Evolutionary conservation across 139 green algal species (phyloP).

Genomic region (Zygnema circumcarinatum): DNA sequence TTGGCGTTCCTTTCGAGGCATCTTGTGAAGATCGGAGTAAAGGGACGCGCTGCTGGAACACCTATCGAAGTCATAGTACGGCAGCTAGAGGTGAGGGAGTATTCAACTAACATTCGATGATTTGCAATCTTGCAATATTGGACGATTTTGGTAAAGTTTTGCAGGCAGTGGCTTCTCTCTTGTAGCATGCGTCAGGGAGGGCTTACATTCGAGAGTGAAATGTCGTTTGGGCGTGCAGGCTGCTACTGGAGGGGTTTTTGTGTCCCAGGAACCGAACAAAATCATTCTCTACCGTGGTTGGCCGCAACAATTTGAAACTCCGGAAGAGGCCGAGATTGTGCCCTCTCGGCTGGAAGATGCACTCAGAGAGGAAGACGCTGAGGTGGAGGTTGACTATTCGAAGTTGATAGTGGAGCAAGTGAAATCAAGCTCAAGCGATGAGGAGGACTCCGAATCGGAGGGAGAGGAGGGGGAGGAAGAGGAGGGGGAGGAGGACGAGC

Average conservation of each 20-base stretch:
- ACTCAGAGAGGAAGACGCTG: conserved; percentile 28
- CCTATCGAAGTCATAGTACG: conserved; percentile 9
- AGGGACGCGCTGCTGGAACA: conserved; percentile 11
- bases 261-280: conserved; percentile 44
- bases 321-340: conserved; percentile 20
- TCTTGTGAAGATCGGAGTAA: conserved; percentile 30
- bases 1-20: conserved; percentile 14
- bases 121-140: not conserved
- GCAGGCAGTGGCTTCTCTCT: not conserved
- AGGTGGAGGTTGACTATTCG: conserved; percentile 13
- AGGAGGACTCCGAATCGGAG: conserved; percentile 16
- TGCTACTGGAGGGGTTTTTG: conserved; percentile 42
- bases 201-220: not conserved
- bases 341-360: not conserved
- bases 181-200: not conserved
- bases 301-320: not conserved
- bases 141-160: not conserved
- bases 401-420: conserved; percentile 18
- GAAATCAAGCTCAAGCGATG: not conserved
- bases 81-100: conserved; percentile 41
- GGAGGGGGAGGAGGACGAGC: conserved; percentile 14
- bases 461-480: conserved; percentile 40
- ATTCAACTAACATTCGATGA: not conserved
- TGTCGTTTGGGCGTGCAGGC: conserved; percentile 9
- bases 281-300: conserved; percentile 52